Evolutionary conservation across 2,329 filamentous ascomycete species (phyloP), one percentile per base, ranked within the genome.

Genomic region (Grosmannia clavigera): DNA sequence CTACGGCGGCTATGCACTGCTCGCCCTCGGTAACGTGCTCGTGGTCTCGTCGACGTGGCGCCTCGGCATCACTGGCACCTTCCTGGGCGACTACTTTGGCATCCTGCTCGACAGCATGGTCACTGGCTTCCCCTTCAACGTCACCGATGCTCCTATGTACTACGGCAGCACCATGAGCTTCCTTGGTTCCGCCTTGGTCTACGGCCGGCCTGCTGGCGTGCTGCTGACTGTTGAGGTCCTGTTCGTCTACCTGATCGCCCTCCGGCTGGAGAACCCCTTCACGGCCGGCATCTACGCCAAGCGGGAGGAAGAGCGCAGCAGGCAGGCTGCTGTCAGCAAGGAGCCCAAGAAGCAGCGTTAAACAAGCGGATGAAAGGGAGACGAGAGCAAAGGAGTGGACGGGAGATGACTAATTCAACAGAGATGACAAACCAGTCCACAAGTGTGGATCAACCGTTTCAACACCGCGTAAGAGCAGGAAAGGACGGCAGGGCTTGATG

Each of bases 51-150:
- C 88, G 63, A 97, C 95, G 75, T 96, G 85, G 84, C 88, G 86
- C 40, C 84, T 99, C 50, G 94, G 94, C 61, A 84, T 99, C 68
- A 96, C 91, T 0, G 94, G 94, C 64, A 99, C 94, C 46, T 99
- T 96, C 72, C 79, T 99, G 43, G 94, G 94, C 67, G 94, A 99
- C 77, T 99, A 99, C 79, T 99, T 97, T 71, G 94, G 94, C 67
- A 96, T 97, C 72, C 80, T 99, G 65, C 95, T 96, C 91, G 92
- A 97, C 71, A 78, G 87, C 66, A 92, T 92, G 68, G 92, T 99
- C 58, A 95, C 91, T 14, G 87, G 89, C 16, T 99, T 99, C 71
- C 94, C 94, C 2, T 99, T 99, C 81, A 97, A 88, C 73, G 81
- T 97, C 63, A 92, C 87, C 59, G 83, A 84, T 65, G 87, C 90